Evolutionary conservation across 108 stramenopile genomes (phyloP).

Genomic region (Skeletonema grethae): DNA sequence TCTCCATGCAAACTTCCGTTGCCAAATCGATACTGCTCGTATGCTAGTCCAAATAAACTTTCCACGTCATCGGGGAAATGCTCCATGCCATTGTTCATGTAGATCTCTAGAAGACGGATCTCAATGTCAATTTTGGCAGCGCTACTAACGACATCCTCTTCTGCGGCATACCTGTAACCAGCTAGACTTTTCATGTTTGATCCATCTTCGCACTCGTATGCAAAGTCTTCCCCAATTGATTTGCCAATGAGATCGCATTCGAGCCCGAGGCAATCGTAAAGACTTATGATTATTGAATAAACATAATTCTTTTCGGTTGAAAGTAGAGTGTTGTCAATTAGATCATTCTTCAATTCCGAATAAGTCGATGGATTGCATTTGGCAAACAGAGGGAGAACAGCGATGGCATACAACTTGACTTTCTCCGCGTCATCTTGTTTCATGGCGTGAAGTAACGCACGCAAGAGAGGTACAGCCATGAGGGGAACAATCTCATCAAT

Average conservation of each 20-base stretch:
- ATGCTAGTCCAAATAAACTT: slow-evolving; percentile 44
- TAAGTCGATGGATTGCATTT: slow-evolving; percentile 57
- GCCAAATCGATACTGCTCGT: slow-evolving; percentile 68
- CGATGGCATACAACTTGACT: slow-evolving; percentile 70
- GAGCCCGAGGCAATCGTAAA: slow-evolving; percentile 68
- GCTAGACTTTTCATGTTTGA: slow-evolving; percentile 22
- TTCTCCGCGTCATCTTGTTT: slow-evolving; percentile 50
- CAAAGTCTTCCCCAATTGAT: slow-evolving; percentile 19
- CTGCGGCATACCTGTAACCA: slow-evolving; percentile 31
- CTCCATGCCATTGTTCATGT: slow-evolving; percentile 35
- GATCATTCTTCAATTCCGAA: slow-evolving; percentile 58
- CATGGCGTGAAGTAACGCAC: slow-evolving; percentile 63
- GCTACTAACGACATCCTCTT: slow-evolving; percentile 15
- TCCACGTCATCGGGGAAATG: slow-evolving; percentile 29
- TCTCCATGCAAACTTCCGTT: slow-evolving; percentile 29
- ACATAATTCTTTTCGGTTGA: slow-evolving; percentile 57
- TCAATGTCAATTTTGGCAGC: slow-evolving; percentile 43
- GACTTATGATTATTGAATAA: slow-evolving; percentile 48
- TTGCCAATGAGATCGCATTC: slow-evolving; percentile 40
- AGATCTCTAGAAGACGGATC: slow-evolving; percentile 36
- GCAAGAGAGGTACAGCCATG: slow-evolving; percentile 76
- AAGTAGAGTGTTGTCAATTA: slow-evolving; percentile 31
- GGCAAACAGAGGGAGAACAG: slow-evolving; percentile 69
- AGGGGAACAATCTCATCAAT: slow-evolving; percentile 65
- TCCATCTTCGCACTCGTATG: slow-evolving; percentile 18